Evolutionary conservation across 805 yeast species (phyloP).

Genomic region (Zygosaccharomyces pseudorouxii): DNA sequence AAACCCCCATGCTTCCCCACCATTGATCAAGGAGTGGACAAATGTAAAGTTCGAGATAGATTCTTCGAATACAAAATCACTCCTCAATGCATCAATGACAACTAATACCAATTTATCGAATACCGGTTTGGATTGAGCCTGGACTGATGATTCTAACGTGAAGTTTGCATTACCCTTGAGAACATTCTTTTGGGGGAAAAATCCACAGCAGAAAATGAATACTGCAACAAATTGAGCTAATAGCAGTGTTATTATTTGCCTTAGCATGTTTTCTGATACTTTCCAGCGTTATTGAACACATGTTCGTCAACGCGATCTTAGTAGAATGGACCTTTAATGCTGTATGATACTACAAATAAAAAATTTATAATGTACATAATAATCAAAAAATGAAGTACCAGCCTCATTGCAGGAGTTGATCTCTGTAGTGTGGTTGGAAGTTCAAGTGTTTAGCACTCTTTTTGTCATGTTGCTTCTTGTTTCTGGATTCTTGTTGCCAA

Average conservation of each 20-base stretch:
- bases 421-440: constrained; percentile 85
- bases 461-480: constrained; percentile 45
- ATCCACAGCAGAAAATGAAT: constrained; percentile 68
- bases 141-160: constrained; percentile 33
- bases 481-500: constrained; percentile 61
- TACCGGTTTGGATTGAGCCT: constrained; percentile 28
- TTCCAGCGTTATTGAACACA: background rate
- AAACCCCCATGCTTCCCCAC: constrained; percentile 75
- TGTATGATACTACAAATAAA: constrained; percentile 1
- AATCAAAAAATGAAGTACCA: background rate
- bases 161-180: constrained; percentile 54
- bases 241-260: constrained; percentile 11
- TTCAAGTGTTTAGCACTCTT: constrained; percentile 76
- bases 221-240: constrained; percentile 49
- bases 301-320: background rate
- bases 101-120: constrained; percentile 70
- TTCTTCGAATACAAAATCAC: constrained; percentile 73
- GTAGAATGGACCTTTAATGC: background rate
- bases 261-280: constrained; percentile 6
- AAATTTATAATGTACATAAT: constrained; percentile 5
- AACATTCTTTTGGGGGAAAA: constrained; percentile 84
- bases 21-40: constrained; percentile 58
- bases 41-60: constrained; percentile 58
- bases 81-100: constrained; percentile 89
- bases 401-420: constrained; percentile 54